Base-by-base conservation (phyloP, 371 early-diverging fungal genomes). In the Mortierella sp. region DNA sequence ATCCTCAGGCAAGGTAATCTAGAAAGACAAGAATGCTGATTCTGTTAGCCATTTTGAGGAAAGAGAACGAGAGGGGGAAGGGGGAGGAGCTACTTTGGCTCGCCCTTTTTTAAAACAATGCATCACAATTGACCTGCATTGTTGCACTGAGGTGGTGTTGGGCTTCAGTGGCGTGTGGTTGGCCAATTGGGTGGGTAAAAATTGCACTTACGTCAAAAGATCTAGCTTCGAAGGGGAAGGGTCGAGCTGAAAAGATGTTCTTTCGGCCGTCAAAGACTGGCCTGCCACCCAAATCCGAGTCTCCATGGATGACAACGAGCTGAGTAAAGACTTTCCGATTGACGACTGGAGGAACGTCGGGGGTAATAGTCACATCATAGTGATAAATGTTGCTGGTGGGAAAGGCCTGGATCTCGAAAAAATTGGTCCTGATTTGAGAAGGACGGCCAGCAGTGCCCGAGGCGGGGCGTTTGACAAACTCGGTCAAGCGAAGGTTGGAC, bases 211-310 rank as follows among this genome's bases (percentile, higher is more conserved):
- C 87, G 5, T 85, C 84, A 64, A 85, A 85, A 0, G 79, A 68
- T 26, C 62, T 74, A 30, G 83, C 81, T 7, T 84, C 83, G 2
- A 84, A 70, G 28, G 72, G 72, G 30, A 85, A 77, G 0, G n/a
- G 43, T 52, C 74, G 84, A 0, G 84, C 80, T 7, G 88, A 73
- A 52, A 84, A 86, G 2, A 83, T 80, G 60, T 84, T 85, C 57
- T 82, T 81, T 4, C 84, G 82, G 21, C 89, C 88, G 66, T 89
- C 89, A 74, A 77, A 89, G 30, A 86, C 82, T 2, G 84, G 81
- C 29, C 66, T 75, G 3, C 77, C 74, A 9, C 60, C 70, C 12
- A 88, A 68, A 15, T 76, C 59, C 25, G 72, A 70, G 44, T 74
- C 60, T 21, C 82, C 74, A 53, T 69, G 62, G 50, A 52, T 26